phyloP scores from a whole-genome alignment of 2,329 filamentous ascomycete genomes.

The Ophiostoma pallidulum region DNA sequence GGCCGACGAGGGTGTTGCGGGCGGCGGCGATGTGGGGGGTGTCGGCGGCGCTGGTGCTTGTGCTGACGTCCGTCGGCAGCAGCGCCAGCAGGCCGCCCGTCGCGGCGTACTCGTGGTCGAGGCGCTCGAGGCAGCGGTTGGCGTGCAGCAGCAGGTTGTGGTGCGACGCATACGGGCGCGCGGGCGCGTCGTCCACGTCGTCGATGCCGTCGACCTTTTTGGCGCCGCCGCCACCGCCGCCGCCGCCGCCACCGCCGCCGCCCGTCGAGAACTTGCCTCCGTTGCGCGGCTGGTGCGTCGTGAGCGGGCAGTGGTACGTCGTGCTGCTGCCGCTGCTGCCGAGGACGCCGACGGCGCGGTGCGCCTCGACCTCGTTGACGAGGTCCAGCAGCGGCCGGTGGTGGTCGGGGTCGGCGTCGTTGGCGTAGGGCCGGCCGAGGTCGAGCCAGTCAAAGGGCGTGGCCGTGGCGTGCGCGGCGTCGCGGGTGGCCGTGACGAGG shows the following conservation, averaged over 20 bases:
- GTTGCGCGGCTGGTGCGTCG: conserved; percentile 19
- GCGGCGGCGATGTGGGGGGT: conserved; percentile 26
- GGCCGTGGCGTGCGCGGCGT: conserved; percentile 13
- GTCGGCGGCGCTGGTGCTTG: conserved; percentile 20
- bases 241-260: too few species aligned
- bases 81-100: conserved; percentile 48
- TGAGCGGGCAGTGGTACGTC: conserved; percentile 38
- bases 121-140: conserved; percentile 48
- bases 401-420: conserved; percentile 35
- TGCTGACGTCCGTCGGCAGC: conserved; percentile 30
- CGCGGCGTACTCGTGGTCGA: conserved; percentile 49
- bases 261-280: too few species aligned
- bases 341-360: conserved; percentile 33
- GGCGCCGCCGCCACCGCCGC: too few species aligned
- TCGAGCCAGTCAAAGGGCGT: conserved; percentile 51
- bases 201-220: neutral
- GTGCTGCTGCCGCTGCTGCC: too few species aligned
- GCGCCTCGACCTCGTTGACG: conserved; percentile 34
- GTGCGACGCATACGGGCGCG: conserved; percentile 35
- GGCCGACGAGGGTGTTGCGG: conserved; percentile 45
- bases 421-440: conserved; percentile 38
- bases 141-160: conserved; percentile 45
- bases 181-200: conserved; percentile 11
- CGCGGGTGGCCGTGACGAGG: neutral
- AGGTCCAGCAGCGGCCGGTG: conserved; percentile 37